These are phyloP conservation scores for Capsicum chinense DNA, from an alignment of 257 asterid species.

Conservation along the genomic window DNA sequence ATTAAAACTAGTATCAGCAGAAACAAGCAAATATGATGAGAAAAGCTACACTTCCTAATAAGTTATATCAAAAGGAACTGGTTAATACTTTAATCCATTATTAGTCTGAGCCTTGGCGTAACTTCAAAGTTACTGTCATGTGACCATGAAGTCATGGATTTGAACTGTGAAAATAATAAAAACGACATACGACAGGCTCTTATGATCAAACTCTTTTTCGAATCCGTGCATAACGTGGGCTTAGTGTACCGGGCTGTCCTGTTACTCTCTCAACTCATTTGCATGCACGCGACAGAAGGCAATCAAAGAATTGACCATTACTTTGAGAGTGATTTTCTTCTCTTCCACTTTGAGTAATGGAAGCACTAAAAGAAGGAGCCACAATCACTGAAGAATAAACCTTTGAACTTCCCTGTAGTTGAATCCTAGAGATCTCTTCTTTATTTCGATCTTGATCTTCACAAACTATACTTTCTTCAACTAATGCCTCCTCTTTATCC, in stretches of 20 bases:
- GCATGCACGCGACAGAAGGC: slow-evolving; percentile 25
- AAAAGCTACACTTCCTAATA: background rate
- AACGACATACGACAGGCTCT: too few species aligned
- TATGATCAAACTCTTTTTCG: too few species aligned
- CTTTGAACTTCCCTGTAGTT: slow-evolving; percentile 35
- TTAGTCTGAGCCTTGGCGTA: too few species aligned
- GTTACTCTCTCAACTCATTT: background rate
- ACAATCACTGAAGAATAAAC: slow-evolving; percentile 48
- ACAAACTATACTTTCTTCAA: background rate
- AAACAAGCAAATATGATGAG: background rate
- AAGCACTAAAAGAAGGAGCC: slow-evolving; percentile 47
- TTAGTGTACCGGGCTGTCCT: too few species aligned
- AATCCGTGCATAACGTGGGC: too few species aligned
- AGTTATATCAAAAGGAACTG: background rate
- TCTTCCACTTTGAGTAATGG: too few species aligned
- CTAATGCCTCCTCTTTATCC: slow-evolving; percentile 11
- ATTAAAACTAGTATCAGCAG: background rate
- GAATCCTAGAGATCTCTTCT: slow-evolving; percentile 3
- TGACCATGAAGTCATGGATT: too few species aligned
- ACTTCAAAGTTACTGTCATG: too few species aligned
- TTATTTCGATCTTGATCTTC: slow-evolving; percentile 3
- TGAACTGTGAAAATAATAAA: too few species aligned
- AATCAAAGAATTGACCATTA: background rate
- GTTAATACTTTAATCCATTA: background rate
- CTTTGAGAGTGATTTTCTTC: background rate